A percentile compares a stretch with the other conserved stretches of the same genome.
These are phyloP conservation scores for Ambrosiella cleistominuta DNA, from an alignment of 2,329 filamentous ascomycete species.

Conservation along the genomic window DNA sequence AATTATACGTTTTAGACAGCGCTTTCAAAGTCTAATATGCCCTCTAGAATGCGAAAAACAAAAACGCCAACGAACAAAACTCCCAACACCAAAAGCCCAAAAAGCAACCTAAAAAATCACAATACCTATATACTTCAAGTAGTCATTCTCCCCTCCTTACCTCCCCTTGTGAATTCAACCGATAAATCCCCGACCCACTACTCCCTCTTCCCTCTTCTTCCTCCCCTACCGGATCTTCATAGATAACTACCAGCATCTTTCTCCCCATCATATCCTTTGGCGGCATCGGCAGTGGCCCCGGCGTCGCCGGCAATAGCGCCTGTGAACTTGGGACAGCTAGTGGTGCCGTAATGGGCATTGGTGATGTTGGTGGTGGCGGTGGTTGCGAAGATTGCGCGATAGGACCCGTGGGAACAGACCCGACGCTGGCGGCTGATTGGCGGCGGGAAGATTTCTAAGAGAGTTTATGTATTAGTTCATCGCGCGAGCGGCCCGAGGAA, in stretches of 20 bases:
- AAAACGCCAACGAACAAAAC: background rate
- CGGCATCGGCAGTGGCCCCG: background rate
- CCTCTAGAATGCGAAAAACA: too few species aligned
- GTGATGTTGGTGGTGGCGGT: background rate
- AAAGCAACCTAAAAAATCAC: background rate
- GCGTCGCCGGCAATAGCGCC: background rate
- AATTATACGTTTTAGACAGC: too few species aligned
- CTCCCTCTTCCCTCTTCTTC: conserved; percentile 7
- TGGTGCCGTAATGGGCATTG: background rate
- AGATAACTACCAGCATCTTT: conserved; percentile 8
- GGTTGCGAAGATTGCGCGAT: background rate
- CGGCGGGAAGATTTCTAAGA: conserved; percentile 9
- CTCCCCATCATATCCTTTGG: conserved; percentile 3
- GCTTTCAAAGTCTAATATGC: too few species aligned
- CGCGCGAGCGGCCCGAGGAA: conserved; percentile 9
- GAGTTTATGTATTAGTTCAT: conserved; percentile 10
- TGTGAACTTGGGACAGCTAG: background rate
- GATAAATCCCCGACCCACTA: conserved; percentile 5
- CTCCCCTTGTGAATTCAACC: conserved; percentile 2
- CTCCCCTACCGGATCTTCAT: conserved; percentile 10
- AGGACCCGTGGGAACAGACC: background rate
- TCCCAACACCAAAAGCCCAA: background rate
- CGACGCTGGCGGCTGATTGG: conserved; percentile 4
- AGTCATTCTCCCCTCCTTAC: background rate
- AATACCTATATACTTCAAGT: conserved; percentile 1